phyloP scores from a whole-genome alignment of 2,329 filamentous ascomycete species.

The Aspergillus calidoustus region DNA sequence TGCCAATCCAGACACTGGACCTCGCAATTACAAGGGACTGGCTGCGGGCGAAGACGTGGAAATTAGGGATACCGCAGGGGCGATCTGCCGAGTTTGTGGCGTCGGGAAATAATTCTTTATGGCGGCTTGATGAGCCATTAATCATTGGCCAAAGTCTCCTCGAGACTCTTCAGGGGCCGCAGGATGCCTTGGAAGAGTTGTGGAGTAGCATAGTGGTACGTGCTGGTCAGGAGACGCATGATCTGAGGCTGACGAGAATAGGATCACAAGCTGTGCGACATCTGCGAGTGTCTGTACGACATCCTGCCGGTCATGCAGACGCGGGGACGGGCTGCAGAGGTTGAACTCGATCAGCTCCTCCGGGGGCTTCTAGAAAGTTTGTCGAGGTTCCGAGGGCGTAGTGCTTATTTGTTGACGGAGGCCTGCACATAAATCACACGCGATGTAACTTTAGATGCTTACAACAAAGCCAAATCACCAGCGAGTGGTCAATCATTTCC shows the following conservation, averaged over 20 bases:
- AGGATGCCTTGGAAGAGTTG: neutral
- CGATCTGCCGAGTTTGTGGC: constrained; percentile 7
- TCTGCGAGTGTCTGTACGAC: constrained; percentile 14
- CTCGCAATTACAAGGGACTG: neutral
- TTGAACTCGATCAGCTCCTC: neutral
- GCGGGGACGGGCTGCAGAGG: neutral
- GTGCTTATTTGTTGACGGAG: constrained; percentile 2
- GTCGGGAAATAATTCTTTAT: neutral
- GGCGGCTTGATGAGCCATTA: constrained; percentile 12
- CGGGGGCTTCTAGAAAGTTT: constrained; percentile 1
- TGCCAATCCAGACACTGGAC: neutral
- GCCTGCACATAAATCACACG: neutral
- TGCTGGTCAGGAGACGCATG: constrained; percentile 4
- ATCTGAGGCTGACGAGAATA: constrained; percentile 5
- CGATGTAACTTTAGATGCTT: neutral
- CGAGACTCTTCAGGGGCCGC: neutral
- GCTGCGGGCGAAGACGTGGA: constrained; percentile 7
- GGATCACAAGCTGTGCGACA: constrained; percentile 11
- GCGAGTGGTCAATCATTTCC: neutral
- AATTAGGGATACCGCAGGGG: constrained; percentile 1
- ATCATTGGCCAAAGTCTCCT: neutral
- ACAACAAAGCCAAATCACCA: neutral
- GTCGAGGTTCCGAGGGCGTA: neutral
- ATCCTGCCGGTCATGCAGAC: constrained; percentile 6
- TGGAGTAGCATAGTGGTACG: constrained; percentile 5